phyloP scores from a whole-genome alignment of 2,329 filamentous ascomycete genomes.

The Colletotrichum tofieldiae region DNA sequence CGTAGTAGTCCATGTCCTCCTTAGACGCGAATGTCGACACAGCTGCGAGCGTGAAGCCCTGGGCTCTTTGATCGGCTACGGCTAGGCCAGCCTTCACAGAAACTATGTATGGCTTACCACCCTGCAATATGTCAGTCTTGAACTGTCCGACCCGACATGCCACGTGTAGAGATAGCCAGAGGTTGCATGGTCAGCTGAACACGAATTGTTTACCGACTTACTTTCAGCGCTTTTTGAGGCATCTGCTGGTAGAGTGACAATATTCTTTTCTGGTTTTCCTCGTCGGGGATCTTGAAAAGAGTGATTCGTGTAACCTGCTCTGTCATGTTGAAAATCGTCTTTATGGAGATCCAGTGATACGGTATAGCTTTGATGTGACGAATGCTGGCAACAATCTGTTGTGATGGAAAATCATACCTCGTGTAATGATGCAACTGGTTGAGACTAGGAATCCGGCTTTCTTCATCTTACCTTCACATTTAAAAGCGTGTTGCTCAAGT shows the following conservation, averaged over 20 bases:
- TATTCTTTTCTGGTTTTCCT: conserved; percentile 51
- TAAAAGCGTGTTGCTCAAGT: neutral
- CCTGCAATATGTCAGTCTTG: conserved; percentile 54
- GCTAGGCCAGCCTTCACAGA: conserved; percentile 64
- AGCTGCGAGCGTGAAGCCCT: conserved; percentile 72
- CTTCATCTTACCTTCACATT: neutral
- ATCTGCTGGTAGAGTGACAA: conserved; percentile 52
- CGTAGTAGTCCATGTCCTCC: conserved; percentile 76
- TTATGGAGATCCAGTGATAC: neutral
- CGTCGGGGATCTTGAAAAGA: conserved; percentile 55
- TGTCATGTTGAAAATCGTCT: conserved; percentile 7
- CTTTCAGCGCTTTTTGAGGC: conserved; percentile 51
- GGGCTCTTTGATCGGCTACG: conserved; percentile 67
- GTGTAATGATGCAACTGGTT: neutral
- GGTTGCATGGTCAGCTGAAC: no score
- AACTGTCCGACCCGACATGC: neutral
- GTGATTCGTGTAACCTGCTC: conserved; percentile 51
- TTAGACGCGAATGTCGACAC: conserved; percentile 70
- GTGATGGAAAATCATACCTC: neutral
- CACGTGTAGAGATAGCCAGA: neutral
- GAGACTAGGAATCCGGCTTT: neutral
- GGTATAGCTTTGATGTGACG: neutral
- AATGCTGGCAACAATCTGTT: neutral
- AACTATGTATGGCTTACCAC: conserved; percentile 74
- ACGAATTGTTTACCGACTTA: conserved; percentile 41